Evolutionary conservation across 192 early-diverging fungal species (phyloP).

Genomic region (Helicostylum pulchrum): DNA sequence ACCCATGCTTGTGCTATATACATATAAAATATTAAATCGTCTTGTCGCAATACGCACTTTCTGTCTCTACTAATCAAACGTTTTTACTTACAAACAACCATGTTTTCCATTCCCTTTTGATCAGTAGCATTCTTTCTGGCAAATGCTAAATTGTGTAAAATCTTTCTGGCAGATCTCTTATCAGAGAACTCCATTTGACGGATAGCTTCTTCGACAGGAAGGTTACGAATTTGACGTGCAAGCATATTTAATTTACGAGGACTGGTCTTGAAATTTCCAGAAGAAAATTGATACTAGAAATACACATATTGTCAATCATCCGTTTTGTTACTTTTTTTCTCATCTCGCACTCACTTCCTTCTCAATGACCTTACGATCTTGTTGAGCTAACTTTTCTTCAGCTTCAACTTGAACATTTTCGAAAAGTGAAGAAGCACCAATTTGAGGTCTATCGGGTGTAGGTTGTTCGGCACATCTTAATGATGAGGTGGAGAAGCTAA

Average conservation of each 20-base stretch:
- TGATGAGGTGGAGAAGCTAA: conserved; percentile 25
- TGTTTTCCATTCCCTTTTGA: conserved; percentile 61
- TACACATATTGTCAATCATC: background rate
- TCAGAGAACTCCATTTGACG: conserved; percentile 74
- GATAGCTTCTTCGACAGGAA: conserved; percentile 69
- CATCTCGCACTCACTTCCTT: conserved; percentile 46
- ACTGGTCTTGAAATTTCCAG: conserved; percentile 66
- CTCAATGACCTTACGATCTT: conserved; percentile 43
- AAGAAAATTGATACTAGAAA: conserved; percentile 51
- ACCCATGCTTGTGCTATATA: conserved; percentile 71
- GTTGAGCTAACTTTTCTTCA: conserved; percentile 14
- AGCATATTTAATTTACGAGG: conserved; percentile 71
- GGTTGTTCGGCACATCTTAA: conserved; percentile 27
- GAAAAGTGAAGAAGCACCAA: conserved; percentile 41
- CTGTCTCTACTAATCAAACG: too few species aligned
- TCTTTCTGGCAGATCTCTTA: conserved; percentile 59
- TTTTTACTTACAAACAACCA: conserved; percentile 42
- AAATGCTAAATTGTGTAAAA: conserved; percentile 65
- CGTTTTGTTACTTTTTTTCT: background rate
- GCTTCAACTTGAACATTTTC: conserved; percentile 30
- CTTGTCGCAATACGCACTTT: background rate
- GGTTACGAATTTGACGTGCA: conserved; percentile 65
- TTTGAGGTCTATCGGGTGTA: conserved; percentile 21
- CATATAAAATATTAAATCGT: background rate
- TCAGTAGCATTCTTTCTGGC: conserved; percentile 65